A percentile compares a stretch with the other conserved stretches of the same genome.
phyloP scores from a whole-genome alignment of 2,329 filamentous ascomycete species.

The Leptographium lundbergii region DNA sequence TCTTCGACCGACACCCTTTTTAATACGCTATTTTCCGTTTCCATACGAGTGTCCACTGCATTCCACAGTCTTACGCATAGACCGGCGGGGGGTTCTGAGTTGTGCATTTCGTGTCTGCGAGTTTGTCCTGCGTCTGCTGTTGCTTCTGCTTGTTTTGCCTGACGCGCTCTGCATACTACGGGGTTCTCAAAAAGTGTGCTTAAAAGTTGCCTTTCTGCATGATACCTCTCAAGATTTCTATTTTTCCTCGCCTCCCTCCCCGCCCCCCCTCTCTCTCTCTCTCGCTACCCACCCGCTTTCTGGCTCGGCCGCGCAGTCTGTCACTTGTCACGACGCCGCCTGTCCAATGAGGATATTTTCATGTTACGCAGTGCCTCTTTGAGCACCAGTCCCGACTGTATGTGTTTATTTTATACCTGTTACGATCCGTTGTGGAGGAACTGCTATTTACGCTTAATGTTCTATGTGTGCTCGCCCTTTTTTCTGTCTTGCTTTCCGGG shows the following conservation, averaged over 20 bases:
- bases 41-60: slow-evolving; percentile 23
- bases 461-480: not conserved
- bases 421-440: not conserved
- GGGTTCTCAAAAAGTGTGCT: slow-evolving; percentile 31
- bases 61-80: slow-evolving; percentile 31
- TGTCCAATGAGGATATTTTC: not conserved
- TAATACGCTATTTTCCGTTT: slow-evolving; percentile 15
- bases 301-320: too few relatives aligned
- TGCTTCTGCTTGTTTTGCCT: not conserved
- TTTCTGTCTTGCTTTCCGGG: not conserved
- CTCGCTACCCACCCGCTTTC: not conserved
- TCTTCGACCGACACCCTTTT: not conserved
- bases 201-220: slow-evolving; percentile 33
- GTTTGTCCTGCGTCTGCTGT: not conserved
- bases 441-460: not conserved
- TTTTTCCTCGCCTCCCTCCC: slow-evolving; percentile 4
- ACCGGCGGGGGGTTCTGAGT: slow-evolving; percentile 21
- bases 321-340: not conserved
- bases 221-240: slow-evolving; percentile 30
- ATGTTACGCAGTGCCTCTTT: not conserved
- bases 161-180: slow-evolving; percentile 15
- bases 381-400: not conserved
- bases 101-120: slow-evolving; percentile 23
- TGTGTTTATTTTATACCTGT: not conserved
- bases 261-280: not conserved